These are phyloP conservation scores for Beauveria varroae DNA, from an alignment of 2,329 filamentous ascomycete species.

Conservation along the genomic window DNA sequence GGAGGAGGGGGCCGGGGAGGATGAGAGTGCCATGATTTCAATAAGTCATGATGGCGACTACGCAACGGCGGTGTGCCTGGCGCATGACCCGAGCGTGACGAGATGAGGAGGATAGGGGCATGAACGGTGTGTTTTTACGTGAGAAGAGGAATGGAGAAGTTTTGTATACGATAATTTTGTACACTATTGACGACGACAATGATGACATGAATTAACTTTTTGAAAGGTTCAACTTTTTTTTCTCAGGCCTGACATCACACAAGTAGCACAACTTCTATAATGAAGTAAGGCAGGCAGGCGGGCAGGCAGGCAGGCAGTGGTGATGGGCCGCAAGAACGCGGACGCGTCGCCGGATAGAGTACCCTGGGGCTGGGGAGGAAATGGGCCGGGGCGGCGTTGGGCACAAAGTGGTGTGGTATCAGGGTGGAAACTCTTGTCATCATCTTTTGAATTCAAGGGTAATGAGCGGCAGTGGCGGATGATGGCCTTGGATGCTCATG, in stretches of 20 bases:
- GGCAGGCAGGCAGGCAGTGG: no score
- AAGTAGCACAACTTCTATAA: background rate
- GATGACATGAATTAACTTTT: background rate
- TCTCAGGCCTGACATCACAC: background rate
- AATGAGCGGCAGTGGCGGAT: background rate
- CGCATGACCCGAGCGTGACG: slow-evolving; percentile 21
- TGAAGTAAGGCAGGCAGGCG: no score
- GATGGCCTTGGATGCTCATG: background rate
- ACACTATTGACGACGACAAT: background rate
- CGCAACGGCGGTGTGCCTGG: slow-evolving; percentile 62
- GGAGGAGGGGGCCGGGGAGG: slow-evolving; percentile 17
- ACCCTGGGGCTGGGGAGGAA: background rate
- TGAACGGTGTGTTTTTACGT: background rate
- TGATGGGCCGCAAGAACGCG: no score
- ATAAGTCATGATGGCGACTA: slow-evolving; percentile 87
- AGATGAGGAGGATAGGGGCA: background rate
- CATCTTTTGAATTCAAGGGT: no score
- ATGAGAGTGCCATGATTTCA: slow-evolving; percentile 59
- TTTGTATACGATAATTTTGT: background rate
- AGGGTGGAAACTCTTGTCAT: background rate
- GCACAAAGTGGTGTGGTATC: background rate
- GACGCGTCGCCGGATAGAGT: background rate
- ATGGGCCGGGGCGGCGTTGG: background rate
- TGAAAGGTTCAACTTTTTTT: background rate
- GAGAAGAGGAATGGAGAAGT: no score